A percentile compares a stretch with the other conserved stretches of the same genome.
These are phyloP conservation scores for Ambrosiella xylebori DNA, from an alignment of 2,329 filamentous ascomycete genomes.

Conservation along the genomic window DNA sequence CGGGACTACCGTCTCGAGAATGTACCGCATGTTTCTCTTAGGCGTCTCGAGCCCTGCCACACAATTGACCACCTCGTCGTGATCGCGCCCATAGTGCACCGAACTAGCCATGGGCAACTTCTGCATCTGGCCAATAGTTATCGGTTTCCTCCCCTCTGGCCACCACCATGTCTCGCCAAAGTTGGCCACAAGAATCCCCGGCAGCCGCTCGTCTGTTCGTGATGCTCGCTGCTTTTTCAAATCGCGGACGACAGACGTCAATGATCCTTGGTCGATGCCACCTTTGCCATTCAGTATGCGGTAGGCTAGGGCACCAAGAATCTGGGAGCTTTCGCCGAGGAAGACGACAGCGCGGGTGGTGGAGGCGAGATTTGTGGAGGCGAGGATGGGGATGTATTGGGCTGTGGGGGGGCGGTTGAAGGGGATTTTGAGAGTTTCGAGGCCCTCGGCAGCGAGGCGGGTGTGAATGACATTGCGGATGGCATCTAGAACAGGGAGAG, in stretches of 20 bases:
- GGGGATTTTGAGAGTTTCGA: conserved; percentile 46
- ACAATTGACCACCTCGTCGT: conserved; percentile 26
- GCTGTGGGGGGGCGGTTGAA: conserved; percentile 25
- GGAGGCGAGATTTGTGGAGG: conserved; percentile 30
- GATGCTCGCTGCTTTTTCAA: conserved; percentile 24
- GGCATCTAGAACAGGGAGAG: conserved; percentile 31
- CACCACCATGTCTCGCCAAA: conserved; percentile 64
- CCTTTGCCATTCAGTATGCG: conserved; percentile 45
- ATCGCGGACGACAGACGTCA: conserved; percentile 42
- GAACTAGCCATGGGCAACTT: conserved; percentile 44
- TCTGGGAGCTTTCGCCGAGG: conserved; percentile 53
- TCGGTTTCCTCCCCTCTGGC: conserved; percentile 38
- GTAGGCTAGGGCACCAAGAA: conserved; percentile 59
- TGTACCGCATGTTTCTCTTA: conserved; percentile 39
- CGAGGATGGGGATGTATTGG: conserved; percentile 54
- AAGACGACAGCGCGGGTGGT: conserved; percentile 53
- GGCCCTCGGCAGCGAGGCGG: conserved; percentile 43
- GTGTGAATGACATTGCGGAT: conserved; percentile 40
- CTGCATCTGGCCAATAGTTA: conserved; percentile 41
- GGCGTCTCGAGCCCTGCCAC: conserved; percentile 4
- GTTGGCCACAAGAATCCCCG: conserved; percentile 60
- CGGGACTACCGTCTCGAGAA: conserved; percentile 48
- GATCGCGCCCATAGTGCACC: conserved; percentile 36
- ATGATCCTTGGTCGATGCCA: conserved; percentile 53
- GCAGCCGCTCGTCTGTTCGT: conserved; percentile 21